Conservation (phyloP, 352 stramenopile species). For the Pythium phragmiticola region DNA sequence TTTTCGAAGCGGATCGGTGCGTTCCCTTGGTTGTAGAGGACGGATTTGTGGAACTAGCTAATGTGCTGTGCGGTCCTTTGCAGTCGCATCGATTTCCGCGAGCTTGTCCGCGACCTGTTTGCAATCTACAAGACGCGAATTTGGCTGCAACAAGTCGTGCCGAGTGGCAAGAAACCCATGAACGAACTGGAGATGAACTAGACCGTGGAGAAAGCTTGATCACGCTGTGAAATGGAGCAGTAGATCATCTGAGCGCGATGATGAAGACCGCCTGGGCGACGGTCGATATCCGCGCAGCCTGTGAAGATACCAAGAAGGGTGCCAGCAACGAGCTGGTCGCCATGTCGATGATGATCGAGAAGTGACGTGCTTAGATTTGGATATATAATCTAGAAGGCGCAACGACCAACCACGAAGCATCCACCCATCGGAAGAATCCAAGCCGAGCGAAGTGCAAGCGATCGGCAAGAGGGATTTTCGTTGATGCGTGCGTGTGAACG, state of each 20-base stretch:
- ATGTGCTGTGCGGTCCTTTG: not conserved
- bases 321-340: not conserved
- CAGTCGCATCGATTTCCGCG: slow-evolving; percentile 96
- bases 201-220: slow-evolving; percentile 15
- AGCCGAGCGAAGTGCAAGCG: not conserved
- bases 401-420: not conserved
- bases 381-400: slow-evolving; percentile 27
- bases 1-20: slow-evolving; percentile 95
- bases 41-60: not conserved
- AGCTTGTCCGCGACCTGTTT: slow-evolving; percentile 97
- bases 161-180: slow-evolving; percentile 63
- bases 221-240: not conserved
- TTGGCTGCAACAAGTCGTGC: slow-evolving; percentile 96
- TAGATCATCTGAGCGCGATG: not conserved
- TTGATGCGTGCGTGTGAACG: not conserved
- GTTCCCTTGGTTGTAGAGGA: not conserved
- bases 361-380: slow-evolving; percentile 26
- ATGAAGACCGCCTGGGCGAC: not conserved
- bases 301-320: slow-evolving; percentile 4
- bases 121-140: slow-evolving; percentile 99
- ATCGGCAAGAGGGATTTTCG: not conserved
- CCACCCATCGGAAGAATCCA: not conserved
- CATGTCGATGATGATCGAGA: slow-evolving; percentile 2
- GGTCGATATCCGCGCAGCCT: not conserved
- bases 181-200: slow-evolving; percentile 63